Conservation (phyloP, 2,329 filamentous ascomycete species). For the Sporothrix dimorphospora region DNA sequence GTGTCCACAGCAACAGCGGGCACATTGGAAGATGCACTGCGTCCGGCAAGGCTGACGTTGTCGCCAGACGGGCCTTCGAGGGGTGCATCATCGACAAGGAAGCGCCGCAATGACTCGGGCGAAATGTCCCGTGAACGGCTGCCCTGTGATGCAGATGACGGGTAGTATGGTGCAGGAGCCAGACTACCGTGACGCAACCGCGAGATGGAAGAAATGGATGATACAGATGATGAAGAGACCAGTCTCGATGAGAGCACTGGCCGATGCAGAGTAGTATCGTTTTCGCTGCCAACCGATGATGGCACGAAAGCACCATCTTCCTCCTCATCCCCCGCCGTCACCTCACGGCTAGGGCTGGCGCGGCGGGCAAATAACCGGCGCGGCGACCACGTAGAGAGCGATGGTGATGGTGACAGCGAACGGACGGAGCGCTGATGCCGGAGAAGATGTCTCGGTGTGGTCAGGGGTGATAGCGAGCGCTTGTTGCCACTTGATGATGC, state of each 20-base stretch:
- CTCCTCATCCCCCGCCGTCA: constrained; percentile 3
- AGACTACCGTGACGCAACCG: constrained; percentile 15
- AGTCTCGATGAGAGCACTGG: constrained; percentile 38
- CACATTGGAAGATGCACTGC: neutral
- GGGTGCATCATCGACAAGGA: constrained; percentile 53
- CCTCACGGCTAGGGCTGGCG: constrained; percentile 20
- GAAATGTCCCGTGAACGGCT: constrained; percentile 55
- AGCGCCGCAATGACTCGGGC: constrained; percentile 57
- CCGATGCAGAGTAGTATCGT: constrained; percentile 33
- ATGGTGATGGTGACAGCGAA: constrained; percentile 53
- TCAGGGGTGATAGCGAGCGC: constrained; percentile 7
- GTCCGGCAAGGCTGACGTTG: neutral
- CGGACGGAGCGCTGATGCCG: constrained; percentile 46
- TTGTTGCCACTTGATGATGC: neutral
- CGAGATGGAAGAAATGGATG: constrained; percentile 10
- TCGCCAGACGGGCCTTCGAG: constrained; percentile 28
- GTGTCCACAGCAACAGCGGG: neutral
- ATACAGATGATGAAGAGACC: constrained; percentile 28
- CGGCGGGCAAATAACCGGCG: constrained; percentile 32
- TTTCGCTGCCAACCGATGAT: neutral
- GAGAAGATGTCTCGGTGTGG: constrained; percentile 33
- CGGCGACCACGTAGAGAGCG: constrained; percentile 37
- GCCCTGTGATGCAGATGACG: constrained; percentile 4
- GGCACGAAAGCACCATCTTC: neutral
- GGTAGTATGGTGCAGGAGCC: neutral